A percentile compares a stretch with the other conserved stretches of the same genome.
Evolutionary conservation across 805 yeast species (phyloP).

Genomic region (Sugiyamaella valdiviana): DNA sequence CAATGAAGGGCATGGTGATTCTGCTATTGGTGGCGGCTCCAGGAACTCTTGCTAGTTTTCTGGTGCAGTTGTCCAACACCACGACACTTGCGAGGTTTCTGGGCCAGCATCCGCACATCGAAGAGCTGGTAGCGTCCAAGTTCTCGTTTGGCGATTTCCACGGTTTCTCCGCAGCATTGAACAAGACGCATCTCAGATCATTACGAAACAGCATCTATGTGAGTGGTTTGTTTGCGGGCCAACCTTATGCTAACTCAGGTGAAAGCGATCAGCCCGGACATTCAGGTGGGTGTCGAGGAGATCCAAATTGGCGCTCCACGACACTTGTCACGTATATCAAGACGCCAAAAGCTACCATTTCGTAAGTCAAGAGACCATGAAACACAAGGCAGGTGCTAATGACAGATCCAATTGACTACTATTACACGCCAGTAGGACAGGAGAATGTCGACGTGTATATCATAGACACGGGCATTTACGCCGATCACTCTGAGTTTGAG

Average conservation of each 20-base stretch:
- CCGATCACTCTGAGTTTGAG: slow-evolving; percentile 40
- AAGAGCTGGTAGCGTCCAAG: slow-evolving; percentile 41
- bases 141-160: slow-evolving; percentile 65
- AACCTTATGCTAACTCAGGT: slow-evolving; percentile 31
- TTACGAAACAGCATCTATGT: slow-evolving; percentile 24
- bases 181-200: slow-evolving; percentile 42
- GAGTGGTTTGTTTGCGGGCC: neutral
- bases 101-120: slow-evolving; percentile 40
- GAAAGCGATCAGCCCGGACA: slow-evolving; percentile 63
- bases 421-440: slow-evolving; percentile 39
- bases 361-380: slow-evolving; percentile 13
- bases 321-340: slow-evolving; percentile 31
- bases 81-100: slow-evolving; percentile 21
- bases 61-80: slow-evolving; percentile 24
- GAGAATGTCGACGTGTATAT: slow-evolving; percentile 63
- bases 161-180: slow-evolving; percentile 61
- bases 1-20: neutral
- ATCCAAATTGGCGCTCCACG: slow-evolving; percentile 50
- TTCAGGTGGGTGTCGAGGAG: slow-evolving; percentile 50
- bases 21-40: neutral
- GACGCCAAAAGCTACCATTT: slow-evolving; percentile 23
- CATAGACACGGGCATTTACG: slow-evolving; percentile 67
- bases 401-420: slow-evolving; percentile 38
- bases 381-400: slow-evolving; percentile 3
- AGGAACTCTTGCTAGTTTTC: slow-evolving; percentile 8